Percentiles rank a stretch among this genome's conserved stretches.
phyloP scores from a whole-genome alignment of 2,329 filamentous ascomycete species.

The Fusarium cicatricum region DNA sequence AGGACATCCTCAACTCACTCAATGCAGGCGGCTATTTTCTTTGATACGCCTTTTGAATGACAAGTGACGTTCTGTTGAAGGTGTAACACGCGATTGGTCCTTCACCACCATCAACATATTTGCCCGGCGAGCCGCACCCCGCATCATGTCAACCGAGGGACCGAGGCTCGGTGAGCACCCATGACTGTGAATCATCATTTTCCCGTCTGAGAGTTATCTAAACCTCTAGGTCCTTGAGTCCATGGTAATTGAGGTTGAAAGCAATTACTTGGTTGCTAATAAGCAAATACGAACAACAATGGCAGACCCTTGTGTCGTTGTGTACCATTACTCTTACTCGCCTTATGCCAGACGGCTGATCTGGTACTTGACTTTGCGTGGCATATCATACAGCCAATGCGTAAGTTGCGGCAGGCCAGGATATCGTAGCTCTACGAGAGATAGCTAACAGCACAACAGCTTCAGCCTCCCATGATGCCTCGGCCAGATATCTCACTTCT shows the following conservation, averaged over 20 bases:
- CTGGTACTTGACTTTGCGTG: constrained; percentile 74
- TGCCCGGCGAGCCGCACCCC: constrained; percentile 27
- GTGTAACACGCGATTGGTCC: constrained; percentile 35
- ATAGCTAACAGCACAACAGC: constrained; percentile 49
- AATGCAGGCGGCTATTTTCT: not conserved
- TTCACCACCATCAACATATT: constrained; percentile 2
- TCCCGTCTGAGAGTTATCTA: no score
- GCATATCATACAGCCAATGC: constrained; percentile 73
- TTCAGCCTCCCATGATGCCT: constrained; percentile 72
- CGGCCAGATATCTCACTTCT: constrained; percentile 69
- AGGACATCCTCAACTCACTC: not conserved
- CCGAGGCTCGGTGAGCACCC: constrained; percentile 2
- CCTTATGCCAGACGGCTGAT: constrained; percentile 69
- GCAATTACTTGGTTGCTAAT: not conserved
- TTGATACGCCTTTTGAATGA: not conserved
- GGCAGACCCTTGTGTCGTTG: constrained; percentile 52
- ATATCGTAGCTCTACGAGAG: no score
- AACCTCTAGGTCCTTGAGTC: no score
- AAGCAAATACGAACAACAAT: constrained; percentile 19
- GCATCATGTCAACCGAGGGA: constrained; percentile 30
- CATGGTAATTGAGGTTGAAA: no score
- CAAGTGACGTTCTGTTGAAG: not conserved
- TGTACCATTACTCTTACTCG: constrained; percentile 73
- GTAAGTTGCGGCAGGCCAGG: constrained; percentile 53
- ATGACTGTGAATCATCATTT: no score